A percentile compares a stretch with the other conserved stretches of the same genome.
phyloP scores from a whole-genome alignment of 2,329 filamentous ascomycete species.

The Juglanconis juglandina region DNA sequence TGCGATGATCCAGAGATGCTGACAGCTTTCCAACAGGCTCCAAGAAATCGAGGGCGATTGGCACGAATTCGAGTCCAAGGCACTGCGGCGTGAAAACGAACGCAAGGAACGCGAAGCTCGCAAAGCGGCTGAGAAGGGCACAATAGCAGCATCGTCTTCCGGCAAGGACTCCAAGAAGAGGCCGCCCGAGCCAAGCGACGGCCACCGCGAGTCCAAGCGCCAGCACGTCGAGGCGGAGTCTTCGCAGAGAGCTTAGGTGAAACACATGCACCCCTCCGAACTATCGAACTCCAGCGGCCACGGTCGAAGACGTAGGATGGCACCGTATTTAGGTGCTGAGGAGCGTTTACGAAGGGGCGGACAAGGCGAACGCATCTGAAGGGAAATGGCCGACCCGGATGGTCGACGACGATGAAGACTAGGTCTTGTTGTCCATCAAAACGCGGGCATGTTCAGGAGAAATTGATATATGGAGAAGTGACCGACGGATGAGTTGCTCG shows the following conservation, averaged over 20 bases:
- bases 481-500: too few species aligned
- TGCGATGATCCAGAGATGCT: slow-evolving; percentile 22
- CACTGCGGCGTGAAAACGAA: slow-evolving; percentile 84
- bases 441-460: too few species aligned
- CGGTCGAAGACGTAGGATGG: too few species aligned
- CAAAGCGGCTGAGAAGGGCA: slow-evolving; percentile 41
- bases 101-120: slow-evolving; percentile 55
- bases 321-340: too few species aligned
- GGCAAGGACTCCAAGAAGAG: slow-evolving; percentile 38
- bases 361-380: too few species aligned
- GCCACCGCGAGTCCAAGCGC: slow-evolving; percentile 21
- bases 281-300: too few species aligned
- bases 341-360: too few species aligned
- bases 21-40: slow-evolving; percentile 50
- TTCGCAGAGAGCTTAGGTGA: neutral
- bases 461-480: too few species aligned
- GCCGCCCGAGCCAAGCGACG: slow-evolving; percentile 23
- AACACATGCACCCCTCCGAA: too few species aligned
- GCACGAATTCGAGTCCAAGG: slow-evolving; percentile 99
- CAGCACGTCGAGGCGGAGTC: slow-evolving; percentile 11
- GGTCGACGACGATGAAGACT: too few species aligned
- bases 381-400: too few species aligned
- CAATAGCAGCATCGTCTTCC: slow-evolving; percentile 22
- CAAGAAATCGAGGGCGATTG: slow-evolving; percentile 84
- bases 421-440: too few species aligned